Evolutionary conservation across 345 rosid species (phyloP).

Genomic region (Hirschfeldia incana): DNA sequence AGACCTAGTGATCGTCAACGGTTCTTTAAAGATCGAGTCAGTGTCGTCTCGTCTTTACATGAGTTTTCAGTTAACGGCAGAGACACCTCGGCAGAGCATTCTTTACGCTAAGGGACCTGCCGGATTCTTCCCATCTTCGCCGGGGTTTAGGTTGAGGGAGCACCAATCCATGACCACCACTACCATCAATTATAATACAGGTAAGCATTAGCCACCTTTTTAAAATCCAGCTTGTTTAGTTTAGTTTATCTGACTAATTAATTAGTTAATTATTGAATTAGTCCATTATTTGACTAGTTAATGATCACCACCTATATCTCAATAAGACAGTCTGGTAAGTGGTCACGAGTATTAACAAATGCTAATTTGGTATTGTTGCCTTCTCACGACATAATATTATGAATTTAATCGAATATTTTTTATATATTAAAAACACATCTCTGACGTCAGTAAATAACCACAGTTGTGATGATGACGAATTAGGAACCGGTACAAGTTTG

Average conservation of each 20-base stretch:
- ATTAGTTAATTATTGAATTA: conserved; percentile 3
- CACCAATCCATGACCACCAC: conserved; percentile 57
- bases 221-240: not conserved
- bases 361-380: not conserved
- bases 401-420: not conserved
- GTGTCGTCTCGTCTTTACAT: conserved; percentile 59
- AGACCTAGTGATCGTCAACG: conserved; percentile 38
- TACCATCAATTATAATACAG: conserved; percentile 57
- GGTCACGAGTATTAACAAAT: not conserved
- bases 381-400: not conserved
- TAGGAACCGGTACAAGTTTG: not conserved
- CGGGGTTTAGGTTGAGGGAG: conserved; percentile 45
- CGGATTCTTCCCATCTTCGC: conserved; percentile 49
- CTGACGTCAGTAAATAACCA: not conserved
- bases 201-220: conserved; percentile 36
- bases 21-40: conserved; percentile 44
- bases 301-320: not conserved
- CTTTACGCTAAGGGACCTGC: conserved; percentile 64
- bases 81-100: conserved; percentile 45
- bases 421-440: not conserved
- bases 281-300: conserved; percentile 4
- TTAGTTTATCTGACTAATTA: not conserved
- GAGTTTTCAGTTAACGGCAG: conserved; percentile 59
- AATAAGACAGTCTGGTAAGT: not conserved
- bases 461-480: not conserved